Conservation (phyloP, 2,329 filamentous ascomycete genomes). For the Botryotinia narcissicola region DNA sequence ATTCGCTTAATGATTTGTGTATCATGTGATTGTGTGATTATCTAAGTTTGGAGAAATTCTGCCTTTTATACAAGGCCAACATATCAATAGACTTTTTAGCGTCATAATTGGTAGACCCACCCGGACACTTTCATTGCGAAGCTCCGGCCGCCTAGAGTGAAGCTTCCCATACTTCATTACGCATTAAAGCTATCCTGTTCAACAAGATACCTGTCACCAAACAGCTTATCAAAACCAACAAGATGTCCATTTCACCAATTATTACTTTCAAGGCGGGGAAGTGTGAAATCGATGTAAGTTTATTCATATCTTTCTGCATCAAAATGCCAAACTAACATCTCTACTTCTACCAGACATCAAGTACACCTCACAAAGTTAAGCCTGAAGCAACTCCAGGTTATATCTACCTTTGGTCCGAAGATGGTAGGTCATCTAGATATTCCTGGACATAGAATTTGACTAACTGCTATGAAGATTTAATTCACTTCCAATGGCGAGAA, state of each 20-base stretch:
- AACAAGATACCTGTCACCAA: slow-evolving; percentile 10
- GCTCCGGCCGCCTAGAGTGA: slow-evolving; percentile 20
- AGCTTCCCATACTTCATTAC: slow-evolving; percentile 17
- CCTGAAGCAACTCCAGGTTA: slow-evolving; percentile 74
- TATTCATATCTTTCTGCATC: slow-evolving; percentile 21
- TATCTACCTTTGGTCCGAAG: slow-evolving; percentile 88
- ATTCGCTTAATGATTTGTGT: slow-evolving; percentile 22
- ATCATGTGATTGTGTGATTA: slow-evolving; percentile 17
- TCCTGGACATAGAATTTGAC: background rate
- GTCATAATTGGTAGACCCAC: slow-evolving; percentile 18
- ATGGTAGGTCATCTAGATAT: slow-evolving; percentile 56
- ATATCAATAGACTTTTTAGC: slow-evolving; percentile 1
- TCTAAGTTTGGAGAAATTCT: background rate
- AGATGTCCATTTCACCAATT: slow-evolving; percentile 80
- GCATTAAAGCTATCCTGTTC: slow-evolving; percentile 5
- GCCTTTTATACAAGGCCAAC: background rate
- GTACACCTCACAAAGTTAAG: slow-evolving; percentile 68
- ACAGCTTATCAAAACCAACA: slow-evolving; percentile 30
- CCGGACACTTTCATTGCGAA: slow-evolving; percentile 17
- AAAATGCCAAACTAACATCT: slow-evolving; percentile 24
- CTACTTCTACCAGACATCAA: slow-evolving; percentile 45
- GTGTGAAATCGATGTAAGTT: slow-evolving; percentile 78
- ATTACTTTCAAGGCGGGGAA: slow-evolving; percentile 96
- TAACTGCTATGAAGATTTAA: slow-evolving; percentile 60
- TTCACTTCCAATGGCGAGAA: slow-evolving; percentile 97